Evolutionary conservation across 1,139 yeast species (phyloP).

Genomic region (Kazachstania sp.): DNA sequence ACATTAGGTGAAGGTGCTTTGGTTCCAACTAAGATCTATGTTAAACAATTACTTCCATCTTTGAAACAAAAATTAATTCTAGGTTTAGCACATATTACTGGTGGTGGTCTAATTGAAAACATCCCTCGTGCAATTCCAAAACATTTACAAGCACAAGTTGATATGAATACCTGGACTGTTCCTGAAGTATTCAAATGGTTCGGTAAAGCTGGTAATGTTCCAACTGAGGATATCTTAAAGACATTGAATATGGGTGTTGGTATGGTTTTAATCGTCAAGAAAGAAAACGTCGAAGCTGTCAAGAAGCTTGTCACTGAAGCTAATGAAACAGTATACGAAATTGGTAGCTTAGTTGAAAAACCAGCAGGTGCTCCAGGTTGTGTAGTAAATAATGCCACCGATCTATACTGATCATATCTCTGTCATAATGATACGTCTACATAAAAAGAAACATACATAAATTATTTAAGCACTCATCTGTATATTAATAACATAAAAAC

Average conservation of each 20-base stretch:
- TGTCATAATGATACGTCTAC: not conserved
- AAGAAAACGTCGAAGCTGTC: conserved; percentile 52
- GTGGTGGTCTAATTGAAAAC: conserved; percentile 96
- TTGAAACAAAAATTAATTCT: conserved; percentile 59
- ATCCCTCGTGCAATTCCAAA: conserved; percentile 91
- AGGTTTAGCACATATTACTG: conserved; percentile 95
- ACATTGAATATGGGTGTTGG: conserved; percentile 96
- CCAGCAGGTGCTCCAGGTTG: conserved; percentile 50
- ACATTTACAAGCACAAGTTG: conserved; percentile 69
- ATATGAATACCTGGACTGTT: conserved; percentile 71
- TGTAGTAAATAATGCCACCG: conserved; percentile 54
- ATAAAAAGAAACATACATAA: not conserved
- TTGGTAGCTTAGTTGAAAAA: conserved; percentile 64
- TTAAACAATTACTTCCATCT: conserved; percentile 75
- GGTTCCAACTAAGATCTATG: conserved; percentile 90
- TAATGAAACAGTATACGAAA: conserved; percentile 70
- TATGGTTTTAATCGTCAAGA: conserved; percentile 80
- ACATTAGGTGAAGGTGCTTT: conserved; percentile 81
- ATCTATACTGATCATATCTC: conserved; percentile 40
- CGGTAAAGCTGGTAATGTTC: conserved; percentile 85
- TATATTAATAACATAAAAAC: not conserved
- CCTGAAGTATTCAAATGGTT: conserved; percentile 92
- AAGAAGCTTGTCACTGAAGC: conserved; percentile 46
- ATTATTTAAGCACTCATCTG: not conserved
- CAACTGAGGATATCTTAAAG: conserved; percentile 72